Evolutionary conservation across 106 monocot species (phyloP), one percentile per base, ranked within the genome.

Genomic region (Apostasia ramifera): DNA sequence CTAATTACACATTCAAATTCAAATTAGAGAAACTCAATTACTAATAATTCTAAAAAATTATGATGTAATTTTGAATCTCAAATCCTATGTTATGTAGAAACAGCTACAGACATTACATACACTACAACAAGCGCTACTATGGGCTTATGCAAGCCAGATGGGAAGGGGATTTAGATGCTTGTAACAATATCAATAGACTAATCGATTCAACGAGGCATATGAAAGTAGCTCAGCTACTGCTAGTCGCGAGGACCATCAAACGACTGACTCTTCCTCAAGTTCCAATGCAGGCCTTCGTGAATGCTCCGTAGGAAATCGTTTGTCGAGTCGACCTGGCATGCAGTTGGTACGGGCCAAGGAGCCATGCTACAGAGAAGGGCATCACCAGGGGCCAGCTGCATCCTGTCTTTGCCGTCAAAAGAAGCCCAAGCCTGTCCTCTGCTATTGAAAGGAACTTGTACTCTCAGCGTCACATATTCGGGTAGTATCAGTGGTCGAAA

Each of bases 231-330:
- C 26, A 26, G 26, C 26, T 26, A 50, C 65, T 65, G 73, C 40
- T 46, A 55, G 39, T 83, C 85, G 51, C 51, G 78, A 2, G 90
- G 98, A 2, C 98, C 98, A 63, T 98, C 98, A 15, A 88, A 88
- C 0, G 93, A 90, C 69, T 98, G 98, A 53, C 42, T 83, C 73
- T 98, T 90, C 71, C 98, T 80, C 70, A 93, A 60, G 66, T 98
- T 98, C 98, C 98, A 98, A 62, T 98, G 98, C 14, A 98, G 93
- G 43, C 98, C 98, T 66, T 98, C 98, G 12, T 93, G 93, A 67
- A 98, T 98, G 85, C 98, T 93, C 13, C 76, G 82, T 5, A 98
- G 78, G 75, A 98, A 98, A 54, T 98, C 98, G 9, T 69, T 85
- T 12, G 98, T 98, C 10, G 98, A 98, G 72, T 98, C 98, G 2